These are phyloP conservation scores for Yarrowia sp. DNA, from an alignment of 805 yeast species.

Conservation along the genomic window DNA sequence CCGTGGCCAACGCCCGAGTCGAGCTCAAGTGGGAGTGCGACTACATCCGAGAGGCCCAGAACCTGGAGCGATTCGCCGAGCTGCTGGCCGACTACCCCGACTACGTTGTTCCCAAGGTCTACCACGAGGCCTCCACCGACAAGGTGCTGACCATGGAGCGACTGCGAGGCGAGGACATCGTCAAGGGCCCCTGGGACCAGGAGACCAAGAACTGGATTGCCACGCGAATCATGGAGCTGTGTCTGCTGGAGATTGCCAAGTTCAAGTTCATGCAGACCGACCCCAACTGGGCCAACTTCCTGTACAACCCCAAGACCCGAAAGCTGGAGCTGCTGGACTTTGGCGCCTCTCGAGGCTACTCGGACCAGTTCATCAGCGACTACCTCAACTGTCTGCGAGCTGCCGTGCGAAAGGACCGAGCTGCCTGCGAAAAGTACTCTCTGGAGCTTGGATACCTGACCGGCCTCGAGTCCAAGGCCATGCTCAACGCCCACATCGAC, in stretches of 20 bases:
- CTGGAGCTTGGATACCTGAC: constrained; percentile 80
- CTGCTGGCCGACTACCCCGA: constrained; percentile 59
- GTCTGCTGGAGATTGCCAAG: constrained; percentile 77
- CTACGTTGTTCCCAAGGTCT: constrained; percentile 79
- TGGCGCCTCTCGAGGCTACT: constrained; percentile 88
- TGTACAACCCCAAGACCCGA: constrained; percentile 67
- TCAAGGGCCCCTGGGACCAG: constrained; percentile 69
- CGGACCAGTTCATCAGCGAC: constrained; percentile 60
- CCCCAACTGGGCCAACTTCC: constrained; percentile 98
- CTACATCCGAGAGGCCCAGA: constrained; percentile 82
- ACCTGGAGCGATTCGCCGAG: constrained; percentile 64
- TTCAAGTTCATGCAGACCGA: constrained; percentile 96
- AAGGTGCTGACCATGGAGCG: constrained; percentile 87
- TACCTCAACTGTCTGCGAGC: constrained; percentile 73
- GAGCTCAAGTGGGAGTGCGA: constrained; percentile 98
- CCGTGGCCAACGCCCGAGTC: constrained; percentile 87
- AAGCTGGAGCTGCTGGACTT: constrained; percentile 87
- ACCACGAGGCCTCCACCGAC: constrained; percentile 70
- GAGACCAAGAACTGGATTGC: constrained; percentile 78
- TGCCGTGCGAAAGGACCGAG: constrained; percentile 67
- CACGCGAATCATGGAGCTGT: constrained; percentile 78
- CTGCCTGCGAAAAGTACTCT: constrained; percentile 62
- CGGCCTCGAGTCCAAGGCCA: constrained; percentile 80
- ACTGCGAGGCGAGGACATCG: constrained; percentile 80
- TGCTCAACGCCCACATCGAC: constrained; percentile 91